phyloP scores from a whole-genome alignment of 1,284 basidiomycete species.

The Cryptococcus sp. region DNA sequence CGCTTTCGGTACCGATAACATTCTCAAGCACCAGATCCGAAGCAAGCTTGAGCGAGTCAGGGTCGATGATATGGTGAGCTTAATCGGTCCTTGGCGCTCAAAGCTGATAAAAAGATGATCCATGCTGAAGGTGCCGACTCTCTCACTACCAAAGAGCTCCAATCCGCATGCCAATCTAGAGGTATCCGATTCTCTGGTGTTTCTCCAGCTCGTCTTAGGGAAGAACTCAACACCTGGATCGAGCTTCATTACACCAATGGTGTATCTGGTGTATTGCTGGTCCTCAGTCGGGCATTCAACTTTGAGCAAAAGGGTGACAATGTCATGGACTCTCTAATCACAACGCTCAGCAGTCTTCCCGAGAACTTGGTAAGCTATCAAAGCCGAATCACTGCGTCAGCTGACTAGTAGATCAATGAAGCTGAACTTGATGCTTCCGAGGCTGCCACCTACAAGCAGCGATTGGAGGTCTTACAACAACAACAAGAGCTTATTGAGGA shows the following conservation, averaged over 20 bases:
- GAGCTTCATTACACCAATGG: slow-evolving; percentile 76
- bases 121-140: slow-evolving; percentile 83
- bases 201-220: slow-evolving; percentile 75
- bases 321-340: slow-evolving; percentile 78
- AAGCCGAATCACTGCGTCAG: slow-evolving; percentile 5
- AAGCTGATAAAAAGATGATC: slow-evolving; percentile 66
- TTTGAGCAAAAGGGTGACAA: slow-evolving; percentile 82
- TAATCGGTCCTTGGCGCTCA: neutral
- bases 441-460: slow-evolving; percentile 95
- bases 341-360: slow-evolving; percentile 85
- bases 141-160: slow-evolving; percentile 84
- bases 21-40: slow-evolving; percentile 89
- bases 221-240: slow-evolving; percentile 92
- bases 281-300: slow-evolving; percentile 90
- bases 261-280: slow-evolving; percentile 88
- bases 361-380: slow-evolving; percentile 73
- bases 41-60: slow-evolving; percentile 77
- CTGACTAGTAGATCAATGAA: slow-evolving; percentile 71
- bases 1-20: slow-evolving; percentile 98
- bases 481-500: slow-evolving; percentile 99
- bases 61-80: slow-evolving; percentile 70
- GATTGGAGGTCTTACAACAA: slow-evolving; percentile 93
- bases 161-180: slow-evolving; percentile 87
- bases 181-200: slow-evolving; percentile 85
- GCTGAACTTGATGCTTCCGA: slow-evolving; percentile 93